Evolutionary conservation across 305 asterid species (phyloP).

Genomic region (Solanum hybrid): DNA sequence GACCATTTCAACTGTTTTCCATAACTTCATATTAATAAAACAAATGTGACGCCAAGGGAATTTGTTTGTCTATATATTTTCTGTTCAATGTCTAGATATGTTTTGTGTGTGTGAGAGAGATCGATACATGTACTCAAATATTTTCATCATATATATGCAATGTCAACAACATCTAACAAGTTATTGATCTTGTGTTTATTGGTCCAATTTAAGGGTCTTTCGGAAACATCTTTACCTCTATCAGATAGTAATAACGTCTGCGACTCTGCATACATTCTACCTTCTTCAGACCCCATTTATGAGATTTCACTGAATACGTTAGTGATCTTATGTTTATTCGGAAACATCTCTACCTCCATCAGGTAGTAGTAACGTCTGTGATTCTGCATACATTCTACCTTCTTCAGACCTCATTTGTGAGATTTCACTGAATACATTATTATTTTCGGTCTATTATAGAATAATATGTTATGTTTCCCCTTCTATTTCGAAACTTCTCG

Average conservation of each 20-base stretch:
- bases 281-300: not conserved
- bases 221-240: not conserved
- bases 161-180: not conserved
- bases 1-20: not conserved
- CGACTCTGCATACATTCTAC: not conserved
- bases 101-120: not conserved
- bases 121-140: not conserved
- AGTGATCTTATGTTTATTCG: no score
- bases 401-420: no score
- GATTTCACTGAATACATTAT: no score
- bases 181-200: not conserved
- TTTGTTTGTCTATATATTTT: not conserved
- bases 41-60: not conserved
- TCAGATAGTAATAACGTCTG: no score
- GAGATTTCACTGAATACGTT: not conserved
- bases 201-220: not conserved
- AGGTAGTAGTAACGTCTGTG: no score
- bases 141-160: not conserved
- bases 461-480: not conserved
- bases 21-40: not conserved
- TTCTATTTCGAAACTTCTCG: not conserved
- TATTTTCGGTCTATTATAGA: not conserved
- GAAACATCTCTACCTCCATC: no score
- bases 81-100: not conserved
- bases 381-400: no score